Evolutionary conservation across 345 rosid species (phyloP), one percentile per base, ranked within the genome.

Genomic region (Euphorbia tirucalli): DNA sequence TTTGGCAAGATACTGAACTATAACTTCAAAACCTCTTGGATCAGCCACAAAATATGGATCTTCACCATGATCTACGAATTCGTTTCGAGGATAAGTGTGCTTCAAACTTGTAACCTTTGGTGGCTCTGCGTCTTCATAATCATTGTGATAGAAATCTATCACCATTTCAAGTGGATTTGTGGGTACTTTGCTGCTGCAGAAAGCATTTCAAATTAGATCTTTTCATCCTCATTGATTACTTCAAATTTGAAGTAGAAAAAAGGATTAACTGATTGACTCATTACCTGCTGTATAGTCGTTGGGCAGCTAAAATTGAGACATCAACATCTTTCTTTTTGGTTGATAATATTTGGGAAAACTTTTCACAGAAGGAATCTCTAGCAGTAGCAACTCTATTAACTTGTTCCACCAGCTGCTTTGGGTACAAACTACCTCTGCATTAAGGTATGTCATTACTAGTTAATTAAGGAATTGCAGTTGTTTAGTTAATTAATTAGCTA

Each of bases 141-240:
- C 81, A 48, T 76, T 60, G 62, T 73, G 54, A 39, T 35, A 82
- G 76, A 54, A 82, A 52, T 78, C 85, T n/a, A 82, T 44, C 31
- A 76, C 82, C 82, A 73, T 73, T 46, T 82, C 85, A 10, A 82
- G 80, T 31, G 85, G 85, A 10, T 66, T 73, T 56, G 61, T 68
- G 0, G 85, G 78, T 19, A 58, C 76, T 31, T n/a, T n/a, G n/a
- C 82, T 78, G 63, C 39, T 28, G 14, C 30, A 13, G 4, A 19
- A 43, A 4, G 22, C n/a, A 39, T 3, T 0, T 41, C 13, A 7
- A 21, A 7, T n/a, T 19, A 32, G 7, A 41, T 16, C 8, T 8
- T 43, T 14, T 43, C 54, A 61, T 14, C 37, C 21, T 19, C 16
- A 61, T 32, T 35, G 2, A 35, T 6, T 61, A 31, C 11, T 18